Percentiles rank a stretch among this genome's conserved stretches.
These are phyloP conservation scores for Remersonia thermophila DNA, from an alignment of 2,329 filamentous ascomycete species.

Conservation along the genomic window DNA sequence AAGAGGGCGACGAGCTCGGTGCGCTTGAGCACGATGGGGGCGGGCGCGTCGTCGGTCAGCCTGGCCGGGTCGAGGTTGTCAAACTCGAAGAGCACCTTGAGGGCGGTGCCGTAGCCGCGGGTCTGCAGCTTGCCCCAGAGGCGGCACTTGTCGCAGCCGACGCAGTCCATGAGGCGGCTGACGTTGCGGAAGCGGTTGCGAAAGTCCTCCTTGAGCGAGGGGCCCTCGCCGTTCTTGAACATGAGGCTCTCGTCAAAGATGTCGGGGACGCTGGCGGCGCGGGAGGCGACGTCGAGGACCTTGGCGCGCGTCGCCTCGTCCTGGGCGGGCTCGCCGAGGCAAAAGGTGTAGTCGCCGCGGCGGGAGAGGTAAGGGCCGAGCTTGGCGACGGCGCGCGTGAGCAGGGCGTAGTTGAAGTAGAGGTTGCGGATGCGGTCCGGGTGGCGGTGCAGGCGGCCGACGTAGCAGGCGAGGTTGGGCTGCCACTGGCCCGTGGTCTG, in stretches of 20 bases:
- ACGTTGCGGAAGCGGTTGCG: constrained; percentile 95
- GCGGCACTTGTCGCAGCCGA: constrained; percentile 95
- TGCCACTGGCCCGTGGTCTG: constrained; percentile 89
- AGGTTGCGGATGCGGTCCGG: constrained; percentile 92
- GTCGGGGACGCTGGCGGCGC: constrained; percentile 55
- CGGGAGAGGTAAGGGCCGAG: constrained; percentile 63
- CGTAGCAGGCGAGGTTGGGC: constrained; percentile 83
- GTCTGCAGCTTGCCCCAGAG: constrained; percentile 97
- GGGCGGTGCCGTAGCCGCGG: constrained; percentile 81
- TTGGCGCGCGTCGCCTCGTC: constrained; percentile 70
- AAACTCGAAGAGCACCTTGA: constrained; percentile 94
- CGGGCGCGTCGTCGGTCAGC: constrained; percentile 31
- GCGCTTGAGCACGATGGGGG: constrained; percentile 57
- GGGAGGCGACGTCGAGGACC: constrained; percentile 61
- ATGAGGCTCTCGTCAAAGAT: constrained; percentile 94
- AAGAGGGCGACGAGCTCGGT: constrained; percentile 90
- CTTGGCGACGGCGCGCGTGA: constrained; percentile 84
- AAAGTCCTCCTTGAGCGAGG: constrained; percentile 90
- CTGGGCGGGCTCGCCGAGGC: constrained; percentile 69
- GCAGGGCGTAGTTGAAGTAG: constrained; percentile 98
- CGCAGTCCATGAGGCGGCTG: constrained; percentile 94
- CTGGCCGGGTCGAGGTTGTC: constrained; percentile 35
- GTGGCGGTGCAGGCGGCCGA: constrained; percentile 66
- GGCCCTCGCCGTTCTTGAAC: constrained; percentile 69
- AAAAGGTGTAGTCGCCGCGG: constrained; percentile 66